These are phyloP conservation scores for Diaporthe ampelina DNA, from an alignment of 2,329 filamentous ascomycete species.

Conservation along the genomic window DNA sequence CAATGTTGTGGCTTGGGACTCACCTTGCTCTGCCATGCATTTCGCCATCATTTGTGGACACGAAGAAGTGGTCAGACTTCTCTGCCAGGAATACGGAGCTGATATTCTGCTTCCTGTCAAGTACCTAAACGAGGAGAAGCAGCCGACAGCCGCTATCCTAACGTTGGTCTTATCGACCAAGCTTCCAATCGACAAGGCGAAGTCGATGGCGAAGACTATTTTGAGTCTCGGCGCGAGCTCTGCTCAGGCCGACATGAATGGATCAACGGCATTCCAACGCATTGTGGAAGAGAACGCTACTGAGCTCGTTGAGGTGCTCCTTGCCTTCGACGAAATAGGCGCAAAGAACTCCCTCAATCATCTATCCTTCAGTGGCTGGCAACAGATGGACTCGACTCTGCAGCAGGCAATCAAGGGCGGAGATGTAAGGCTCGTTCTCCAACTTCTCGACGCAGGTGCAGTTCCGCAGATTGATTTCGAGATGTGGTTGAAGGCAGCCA, in stretches of 20 bases:
- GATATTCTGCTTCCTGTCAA: conserved; percentile 84
- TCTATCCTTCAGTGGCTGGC: conserved; percentile 59
- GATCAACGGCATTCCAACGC: conserved; percentile 76
- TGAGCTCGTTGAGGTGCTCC: conserved; percentile 63
- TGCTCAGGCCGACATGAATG: conserved; percentile 77
- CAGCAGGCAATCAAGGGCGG: conserved; percentile 69
- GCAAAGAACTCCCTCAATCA: conserved; percentile 77
- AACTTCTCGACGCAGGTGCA: conserved; percentile 75
- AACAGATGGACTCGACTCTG: conserved; percentile 51
- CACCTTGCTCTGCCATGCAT: conserved; percentile 80
- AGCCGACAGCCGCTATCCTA: conserved; percentile 73
- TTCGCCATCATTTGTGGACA: conserved; percentile 83
- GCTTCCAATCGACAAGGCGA: conserved; percentile 73
- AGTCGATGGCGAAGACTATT: conserved; percentile 74
- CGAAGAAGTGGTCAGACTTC: conserved; percentile 74
- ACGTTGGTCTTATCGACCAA: conserved; percentile 77
- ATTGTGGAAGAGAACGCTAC: conserved; percentile 66
- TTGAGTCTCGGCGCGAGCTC: conserved; percentile 79
- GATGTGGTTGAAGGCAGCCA: conserved; percentile 71
- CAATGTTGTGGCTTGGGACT: conserved; percentile 85
- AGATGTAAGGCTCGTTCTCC: conserved; percentile 67
- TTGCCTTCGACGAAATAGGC: conserved; percentile 71
- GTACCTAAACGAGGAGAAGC: conserved; percentile 63
- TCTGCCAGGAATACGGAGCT: conserved; percentile 80
- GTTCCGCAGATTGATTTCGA: conserved; percentile 72